Evolutionary conservation across 176 grass and related monocot species (phyloP), one percentile per base, ranked within the genome.

Genomic region (Pontederia crassipes): DNA sequence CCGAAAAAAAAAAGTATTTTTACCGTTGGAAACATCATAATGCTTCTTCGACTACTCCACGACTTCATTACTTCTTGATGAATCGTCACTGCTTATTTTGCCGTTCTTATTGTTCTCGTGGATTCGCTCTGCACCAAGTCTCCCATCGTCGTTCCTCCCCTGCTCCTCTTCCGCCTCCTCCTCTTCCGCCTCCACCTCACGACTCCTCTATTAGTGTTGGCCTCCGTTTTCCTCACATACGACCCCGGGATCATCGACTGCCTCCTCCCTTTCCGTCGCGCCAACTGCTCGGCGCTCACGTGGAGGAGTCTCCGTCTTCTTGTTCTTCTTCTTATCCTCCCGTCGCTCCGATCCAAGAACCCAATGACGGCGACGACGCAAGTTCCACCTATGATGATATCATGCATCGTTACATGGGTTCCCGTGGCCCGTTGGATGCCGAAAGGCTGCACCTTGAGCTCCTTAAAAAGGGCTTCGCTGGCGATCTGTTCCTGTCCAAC

Each of bases 401-500:
- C 48, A 52, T 62, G 24, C 48, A 28, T 4, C 74, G 66, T 24
- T 77, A 70, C 52, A 55, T 54, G 48, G 49, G 45, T 52, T 68
- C 55, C 27, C 12, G 55, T 11, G 27, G 54, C 29, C 28, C 49
- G 14, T 12, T 29, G 15, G 69, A 75, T 16, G 67, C 74, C 12
- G 70, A 78, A 74, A 79, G 24, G 60, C 81, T 93, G 49, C 79
- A 93, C 60, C 62, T 84, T 14, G 80, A 78, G 45, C 17, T 81
- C 15, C 0, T 93, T 52, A 88, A 88, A 71, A 60, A 73, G 5
- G 84, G 84, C 4, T 82, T 87, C 52, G 47, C 17, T 18, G 4
- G 71, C 53, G 89, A 87, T 35, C 64, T 93, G 66, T 88, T 88
- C 61, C 49, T 89, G 40, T 28, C 59, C 40, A 85, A 89, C 69